Percentiles rank a stretch among this genome's conserved stretches.
These are phyloP conservation scores for Limonomyces culmigenus DNA, from an alignment of 1,284 basidiomycete genomes.

Conservation along the genomic window DNA sequence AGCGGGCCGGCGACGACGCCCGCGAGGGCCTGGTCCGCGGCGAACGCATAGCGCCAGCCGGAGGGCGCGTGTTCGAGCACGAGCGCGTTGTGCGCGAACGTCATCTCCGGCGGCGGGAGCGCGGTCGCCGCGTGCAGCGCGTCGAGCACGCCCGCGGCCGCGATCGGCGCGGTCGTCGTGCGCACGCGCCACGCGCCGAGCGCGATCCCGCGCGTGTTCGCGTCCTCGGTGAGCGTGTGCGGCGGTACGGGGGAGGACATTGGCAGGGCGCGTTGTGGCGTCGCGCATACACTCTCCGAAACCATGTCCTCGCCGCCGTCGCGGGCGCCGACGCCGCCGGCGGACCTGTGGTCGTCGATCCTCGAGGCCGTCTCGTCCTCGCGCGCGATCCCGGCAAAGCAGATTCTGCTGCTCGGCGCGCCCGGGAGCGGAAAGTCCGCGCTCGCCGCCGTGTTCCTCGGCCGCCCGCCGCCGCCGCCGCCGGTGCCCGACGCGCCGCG, in stretches of 20 bases:
- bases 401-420: conserved; percentile 68
- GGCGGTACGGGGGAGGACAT: conserved; percentile 22
- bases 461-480: conserved; percentile 33
- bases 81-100: conserved; percentile 79
- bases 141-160: conserved; percentile 61
- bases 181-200: conserved; percentile 49
- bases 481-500: conserved; percentile 36
- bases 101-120: conserved; percentile 92
- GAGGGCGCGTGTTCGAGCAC: conserved; percentile 43
- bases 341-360: conserved; percentile 84
- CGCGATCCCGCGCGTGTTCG: conserved; percentile 48
- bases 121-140: conserved; percentile 44
- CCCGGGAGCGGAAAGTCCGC: conserved; percentile 65
- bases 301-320: conserved; percentile 17
- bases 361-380: conserved; percentile 76
- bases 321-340: conserved; percentile 31
- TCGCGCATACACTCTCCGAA: background rate
- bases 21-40: conserved; percentile 52
- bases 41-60: conserved; percentile 54
- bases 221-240: conserved; percentile 46
- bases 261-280: background rate
- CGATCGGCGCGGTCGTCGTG: conserved; percentile 52
- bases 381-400: conserved; percentile 73
- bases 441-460: conserved; percentile 50
- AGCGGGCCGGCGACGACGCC: conserved; percentile 68